A percentile compares a stretch with the other conserved stretches of the same genome.
phyloP scores from a whole-genome alignment of 306 rosid genomes.

The Citrullus amarus region DNA sequence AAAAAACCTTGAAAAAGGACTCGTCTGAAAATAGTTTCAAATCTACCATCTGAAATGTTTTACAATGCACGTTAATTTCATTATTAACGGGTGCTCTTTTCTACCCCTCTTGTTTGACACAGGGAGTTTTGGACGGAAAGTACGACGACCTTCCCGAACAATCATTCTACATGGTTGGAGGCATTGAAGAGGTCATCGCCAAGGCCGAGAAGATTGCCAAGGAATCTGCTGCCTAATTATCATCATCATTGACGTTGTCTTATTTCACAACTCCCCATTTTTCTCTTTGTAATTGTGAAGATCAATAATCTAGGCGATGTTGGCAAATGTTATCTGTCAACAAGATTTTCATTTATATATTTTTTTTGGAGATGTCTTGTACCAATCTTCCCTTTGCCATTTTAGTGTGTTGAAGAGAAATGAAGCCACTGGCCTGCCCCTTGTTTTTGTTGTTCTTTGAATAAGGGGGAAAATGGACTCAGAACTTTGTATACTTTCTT shows the following conservation, averaged over 20 bases:
- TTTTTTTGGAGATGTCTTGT: slow-evolving; percentile 18
- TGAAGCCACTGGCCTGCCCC: slow-evolving; percentile 26
- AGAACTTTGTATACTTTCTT: slow-evolving; percentile 32
- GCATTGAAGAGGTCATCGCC: slow-evolving; percentile 86
- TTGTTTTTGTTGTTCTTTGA: slow-evolving; percentile 21
- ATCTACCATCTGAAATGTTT: background rate
- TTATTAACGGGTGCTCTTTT: background rate
- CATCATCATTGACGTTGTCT: background rate
- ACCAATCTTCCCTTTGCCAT: slow-evolving; percentile 30
- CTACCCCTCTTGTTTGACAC: slow-evolving; percentile 11
- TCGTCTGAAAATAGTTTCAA: background rate
- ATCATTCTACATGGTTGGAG: slow-evolving; percentile 96
- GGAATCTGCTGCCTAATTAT: slow-evolving; percentile 46
- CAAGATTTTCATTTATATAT: slow-evolving; percentile 42
- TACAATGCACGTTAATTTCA: background rate
- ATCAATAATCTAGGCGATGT: slow-evolving; percentile 56
- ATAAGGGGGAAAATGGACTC: slow-evolving; percentile 45
- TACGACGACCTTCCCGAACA: slow-evolving; percentile 87
- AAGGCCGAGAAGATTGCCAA: slow-evolving; percentile 93
- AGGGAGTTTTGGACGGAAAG: slow-evolving; percentile 91
- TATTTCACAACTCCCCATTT: slow-evolving; percentile 1
- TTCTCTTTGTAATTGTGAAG: slow-evolving; percentile 42
- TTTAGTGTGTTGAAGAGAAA: slow-evolving; percentile 33
- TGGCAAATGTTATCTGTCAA: slow-evolving; percentile 43
- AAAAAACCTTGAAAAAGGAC: background rate